Percentiles rank a stretch among this genome's conserved stretches.
Evolutionary conservation across 2,329 filamentous ascomycete genomes (phyloP).

Genomic region (Exserohilum turcica): DNA sequence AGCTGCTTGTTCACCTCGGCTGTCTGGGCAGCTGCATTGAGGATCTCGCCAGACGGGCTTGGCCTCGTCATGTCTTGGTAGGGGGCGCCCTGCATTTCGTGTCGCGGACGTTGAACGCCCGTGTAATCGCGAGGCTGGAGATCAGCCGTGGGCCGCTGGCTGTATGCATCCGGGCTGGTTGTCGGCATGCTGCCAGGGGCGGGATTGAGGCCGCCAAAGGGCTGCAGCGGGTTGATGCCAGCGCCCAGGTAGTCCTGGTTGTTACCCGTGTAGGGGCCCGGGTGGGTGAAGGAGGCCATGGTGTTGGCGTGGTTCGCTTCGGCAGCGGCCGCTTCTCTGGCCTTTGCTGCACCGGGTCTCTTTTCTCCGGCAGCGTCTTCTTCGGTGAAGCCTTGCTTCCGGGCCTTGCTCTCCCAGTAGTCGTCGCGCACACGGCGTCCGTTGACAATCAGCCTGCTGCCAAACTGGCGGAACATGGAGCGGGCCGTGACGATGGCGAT

Average conservation of each 20-base stretch:
- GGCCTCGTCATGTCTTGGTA: slow-evolving; percentile 87
- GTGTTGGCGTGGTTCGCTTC: slow-evolving; percentile 62
- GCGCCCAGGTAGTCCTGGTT: slow-evolving; percentile 42
- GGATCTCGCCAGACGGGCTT: slow-evolving; percentile 75
- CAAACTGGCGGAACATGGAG: slow-evolving; percentile 99
- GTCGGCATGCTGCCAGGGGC: slow-evolving; percentile 74
- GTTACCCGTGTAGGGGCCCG: slow-evolving; percentile 38
- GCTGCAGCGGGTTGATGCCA: slow-evolving; percentile 40
- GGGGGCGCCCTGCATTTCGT: slow-evolving; percentile 80
- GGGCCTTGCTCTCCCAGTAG: slow-evolving; percentile 97
- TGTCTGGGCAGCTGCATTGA: slow-evolving; percentile 84
- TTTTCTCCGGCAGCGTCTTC: slow-evolving; percentile 96
- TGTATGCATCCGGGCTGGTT: slow-evolving; percentile 67
- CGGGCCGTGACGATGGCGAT: slow-evolving; percentile 97
- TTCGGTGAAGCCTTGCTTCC: slow-evolving; percentile 97
- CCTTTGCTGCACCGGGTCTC: slow-evolving; percentile 87
- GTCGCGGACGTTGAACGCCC: slow-evolving; percentile 80
- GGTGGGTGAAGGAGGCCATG: slow-evolving; percentile 37
- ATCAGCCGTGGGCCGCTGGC: slow-evolving; percentile 76
- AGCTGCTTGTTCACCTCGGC: slow-evolving; percentile 89
- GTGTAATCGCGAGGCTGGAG: slow-evolving; percentile 80
- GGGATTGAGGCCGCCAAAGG: slow-evolving; percentile 65
- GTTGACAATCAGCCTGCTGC: slow-evolving; percentile 87
- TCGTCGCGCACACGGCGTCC: slow-evolving; percentile 93
- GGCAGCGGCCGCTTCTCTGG: slow-evolving; percentile 78